phyloP scores from a whole-genome alignment of 345 rosid genomes.

The Diplotaxis tenuifolia region DNA sequence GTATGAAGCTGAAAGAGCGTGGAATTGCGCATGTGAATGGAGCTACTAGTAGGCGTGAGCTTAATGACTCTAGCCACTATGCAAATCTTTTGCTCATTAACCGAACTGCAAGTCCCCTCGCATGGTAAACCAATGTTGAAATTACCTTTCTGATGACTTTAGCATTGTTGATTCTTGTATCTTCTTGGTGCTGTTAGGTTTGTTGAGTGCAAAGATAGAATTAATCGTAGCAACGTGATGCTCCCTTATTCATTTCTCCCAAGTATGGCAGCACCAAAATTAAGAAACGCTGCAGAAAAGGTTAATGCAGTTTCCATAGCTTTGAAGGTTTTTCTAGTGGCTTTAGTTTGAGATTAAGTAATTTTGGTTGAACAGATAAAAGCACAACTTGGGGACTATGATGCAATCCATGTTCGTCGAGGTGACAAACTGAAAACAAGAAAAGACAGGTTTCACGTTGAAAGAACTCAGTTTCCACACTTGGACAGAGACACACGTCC shows the following conservation, averaged over 20 bases:
- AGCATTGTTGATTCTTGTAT: not conserved
- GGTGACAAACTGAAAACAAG: conserved; percentile 85
- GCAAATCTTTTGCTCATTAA: conserved; percentile 75
- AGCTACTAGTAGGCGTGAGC: conserved; percentile 50
- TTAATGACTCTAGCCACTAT: conserved; percentile 53
- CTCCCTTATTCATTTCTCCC: conserved; percentile 86
- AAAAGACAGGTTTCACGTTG: conserved; percentile 68
- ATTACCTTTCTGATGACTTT: not conserved
- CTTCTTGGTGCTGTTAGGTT: conserved; percentile 61
- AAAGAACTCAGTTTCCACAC: conserved; percentile 79
- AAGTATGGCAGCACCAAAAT: conserved; percentile 64
- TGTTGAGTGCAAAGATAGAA: conserved; percentile 88
- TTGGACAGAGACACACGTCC: conserved; percentile 85
- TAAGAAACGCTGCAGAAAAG: conserved; percentile 77
- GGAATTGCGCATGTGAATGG: conserved; percentile 80
- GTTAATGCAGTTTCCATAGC: too few relatives aligned
- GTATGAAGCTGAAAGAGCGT: conserved; percentile 75
- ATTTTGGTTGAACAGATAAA: conserved; percentile 51
- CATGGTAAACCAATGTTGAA: conserved; percentile 57
- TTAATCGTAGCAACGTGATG: conserved; percentile 57
- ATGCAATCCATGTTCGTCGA: conserved; percentile 93
- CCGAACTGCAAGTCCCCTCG: conserved; percentile 82
- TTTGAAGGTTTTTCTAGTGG: not conserved
- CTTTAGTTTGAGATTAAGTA: not conserved
- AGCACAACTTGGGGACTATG: conserved; percentile 72